phyloP scores from a whole-genome alignment of 169 alveolate species.

The Theileria luwenshuni region DNA sequence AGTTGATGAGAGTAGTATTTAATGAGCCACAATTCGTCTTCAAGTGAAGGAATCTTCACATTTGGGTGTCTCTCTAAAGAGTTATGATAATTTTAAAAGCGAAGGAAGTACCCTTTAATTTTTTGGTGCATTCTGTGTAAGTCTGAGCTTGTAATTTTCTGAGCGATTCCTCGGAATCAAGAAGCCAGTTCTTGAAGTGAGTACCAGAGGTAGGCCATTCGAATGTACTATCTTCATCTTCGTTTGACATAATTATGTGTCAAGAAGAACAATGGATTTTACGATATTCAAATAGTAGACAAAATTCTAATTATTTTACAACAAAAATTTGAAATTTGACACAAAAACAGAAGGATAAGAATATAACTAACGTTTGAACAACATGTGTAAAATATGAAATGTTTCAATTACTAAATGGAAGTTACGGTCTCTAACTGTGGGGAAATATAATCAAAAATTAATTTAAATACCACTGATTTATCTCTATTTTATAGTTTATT shows the following conservation, averaged over 20 bases:
- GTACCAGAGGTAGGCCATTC: constrained; percentile 17
- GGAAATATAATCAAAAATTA: not conserved
- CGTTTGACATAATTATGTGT: not conserved
- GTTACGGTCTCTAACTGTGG: too few relatives aligned
- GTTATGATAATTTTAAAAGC: not conserved
- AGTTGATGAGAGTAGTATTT: constrained; percentile 58
- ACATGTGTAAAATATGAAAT: too few relatives aligned
- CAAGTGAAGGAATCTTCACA: constrained; percentile 42
- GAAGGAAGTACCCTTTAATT: constrained; percentile 20
- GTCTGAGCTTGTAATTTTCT: constrained; percentile 22
- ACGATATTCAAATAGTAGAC: too few relatives aligned
- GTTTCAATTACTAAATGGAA: too few relatives aligned
- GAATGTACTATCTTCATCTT: not conserved
- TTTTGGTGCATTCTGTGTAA: constrained; percentile 18
- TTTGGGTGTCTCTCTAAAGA: not conserved
- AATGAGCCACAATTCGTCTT: constrained; percentile 65
- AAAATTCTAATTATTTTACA: too few relatives aligned
- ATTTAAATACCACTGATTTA: too few relatives aligned
- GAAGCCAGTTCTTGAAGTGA: constrained; percentile 42
- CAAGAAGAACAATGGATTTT: too few relatives aligned
- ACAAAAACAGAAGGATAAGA: too few relatives aligned
- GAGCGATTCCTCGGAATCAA: constrained; percentile 23
- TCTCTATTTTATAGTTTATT: too few relatives aligned
- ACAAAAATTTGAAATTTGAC: too few relatives aligned
- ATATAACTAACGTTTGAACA: too few relatives aligned